Evolutionary conservation across 2,329 filamentous ascomycete species (phyloP), one percentile per base, ranked within the genome.

Genomic region (Aurifilum marmelostoma): DNA sequence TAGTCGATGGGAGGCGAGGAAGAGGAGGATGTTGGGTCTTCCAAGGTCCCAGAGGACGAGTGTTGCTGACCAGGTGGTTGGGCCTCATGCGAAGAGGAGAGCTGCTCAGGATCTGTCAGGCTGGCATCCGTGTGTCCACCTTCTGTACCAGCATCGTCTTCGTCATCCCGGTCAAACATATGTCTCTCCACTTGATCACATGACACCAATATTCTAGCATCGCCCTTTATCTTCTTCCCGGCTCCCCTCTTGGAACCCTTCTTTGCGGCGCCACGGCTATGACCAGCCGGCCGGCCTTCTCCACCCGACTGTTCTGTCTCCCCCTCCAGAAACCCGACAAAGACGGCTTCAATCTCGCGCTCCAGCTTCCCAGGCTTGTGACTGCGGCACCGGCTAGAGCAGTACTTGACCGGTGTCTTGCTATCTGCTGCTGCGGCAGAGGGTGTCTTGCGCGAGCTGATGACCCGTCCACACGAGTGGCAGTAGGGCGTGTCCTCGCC

Each of bases 391-490:
- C 83, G 79, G 60, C 82, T 79, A 0, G 87, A 89, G 77, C 87
- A 89, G 78, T 88, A 89, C 71, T 87, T 88, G 41, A 82, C 68
- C 1, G 54, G 24, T 8, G 39, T 61, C 56, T 61, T 66, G 39
- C 54, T 27, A 21, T 67, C 68, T 11, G 58, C 37, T 2, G 58
- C 37, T 2, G 54, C 16, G 2, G 54, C 58, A 11, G 43, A 41
- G 11, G 69, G 58, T 14, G 77, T 73, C 60, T 74, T 77, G 37
- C 77, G 75, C 8, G 74, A 75, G 72, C 83, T 82, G 52, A 88
- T 87, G 2, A 87, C 81, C 54, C 87, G 80, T 0, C 88, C 87
- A 72, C 87, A 89, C 16, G 83, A 83, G 70, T 83, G 83, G 72
- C 86, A 88, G 75, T 89, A 89, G 0, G 83, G 82, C 0, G 83